These are phyloP conservation scores for Trichosporon sp. DNA, from an alignment of 1,284 basidiomycete genomes.

Conservation along the genomic window DNA sequence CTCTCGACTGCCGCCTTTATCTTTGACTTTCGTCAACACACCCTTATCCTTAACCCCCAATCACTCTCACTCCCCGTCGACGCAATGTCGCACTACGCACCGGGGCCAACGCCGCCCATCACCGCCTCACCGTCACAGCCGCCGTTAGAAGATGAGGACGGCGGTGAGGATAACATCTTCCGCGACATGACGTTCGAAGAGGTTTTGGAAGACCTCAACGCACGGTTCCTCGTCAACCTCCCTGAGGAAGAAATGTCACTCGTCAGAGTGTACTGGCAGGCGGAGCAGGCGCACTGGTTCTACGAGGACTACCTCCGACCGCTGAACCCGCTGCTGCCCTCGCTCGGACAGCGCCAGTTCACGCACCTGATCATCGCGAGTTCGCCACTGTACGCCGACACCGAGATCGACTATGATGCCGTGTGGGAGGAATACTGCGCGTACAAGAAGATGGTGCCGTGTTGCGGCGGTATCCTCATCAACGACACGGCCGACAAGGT, in stretches of 20 bases:
- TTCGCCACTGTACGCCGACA: slow-evolving; percentile 44
- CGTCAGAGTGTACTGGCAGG: slow-evolving; percentile 96
- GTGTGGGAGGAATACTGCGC: slow-evolving; percentile 62
- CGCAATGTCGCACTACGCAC: not conserved
- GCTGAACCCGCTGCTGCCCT: slow-evolving; percentile 82
- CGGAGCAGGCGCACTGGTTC: slow-evolving; percentile 99
- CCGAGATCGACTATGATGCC: slow-evolving; percentile 54
- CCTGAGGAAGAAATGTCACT: slow-evolving; percentile 89
- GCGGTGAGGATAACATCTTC: slow-evolving; percentile 50
- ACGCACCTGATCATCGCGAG: slow-evolving; percentile 82
- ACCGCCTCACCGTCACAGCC: slow-evolving; percentile 9
- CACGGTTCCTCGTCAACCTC: slow-evolving; percentile 96
- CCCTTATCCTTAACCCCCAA: not conserved
- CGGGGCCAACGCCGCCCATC: slow-evolving; percentile 4
- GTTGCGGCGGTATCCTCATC: slow-evolving; percentile 97
- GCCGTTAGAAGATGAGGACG: slow-evolving; percentile 30
- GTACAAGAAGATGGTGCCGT: slow-evolving; percentile 96
- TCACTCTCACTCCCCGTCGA: not conserved
- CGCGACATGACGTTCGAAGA: slow-evolving; percentile 54
- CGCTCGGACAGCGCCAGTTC: slow-evolving; percentile 86
- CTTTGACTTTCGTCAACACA: not conserved
- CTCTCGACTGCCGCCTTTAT: not conserved
- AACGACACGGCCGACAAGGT: slow-evolving; percentile 92
- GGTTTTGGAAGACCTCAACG: slow-evolving; percentile 86
- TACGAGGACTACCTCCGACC: slow-evolving; percentile 98